Conservation (phyloP, 2,329 filamentous ascomycete species). For the Paecilomyces variotii region DNA sequence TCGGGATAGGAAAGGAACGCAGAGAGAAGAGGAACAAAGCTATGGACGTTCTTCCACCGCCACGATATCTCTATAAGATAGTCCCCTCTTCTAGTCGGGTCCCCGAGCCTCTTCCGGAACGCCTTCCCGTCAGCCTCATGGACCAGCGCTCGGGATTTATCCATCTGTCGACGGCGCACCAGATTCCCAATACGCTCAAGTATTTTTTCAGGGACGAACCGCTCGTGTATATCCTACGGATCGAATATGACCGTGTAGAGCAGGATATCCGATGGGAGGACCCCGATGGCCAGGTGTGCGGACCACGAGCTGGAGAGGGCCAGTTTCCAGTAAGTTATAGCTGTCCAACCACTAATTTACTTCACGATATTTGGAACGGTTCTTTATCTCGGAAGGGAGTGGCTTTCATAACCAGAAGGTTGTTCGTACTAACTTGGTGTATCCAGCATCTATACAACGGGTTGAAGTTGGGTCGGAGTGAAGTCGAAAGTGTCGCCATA, state of each 20-base stretch:
- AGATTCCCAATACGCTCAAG: constrained; percentile 31
- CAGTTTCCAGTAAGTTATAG: constrained; percentile 29
- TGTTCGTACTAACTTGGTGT: not conserved
- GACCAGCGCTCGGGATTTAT: constrained; percentile 30
- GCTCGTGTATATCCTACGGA: constrained; percentile 29
- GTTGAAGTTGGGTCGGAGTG: constrained; percentile 27
- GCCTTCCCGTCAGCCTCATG: constrained; percentile 28
- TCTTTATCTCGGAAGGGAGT: not conserved
- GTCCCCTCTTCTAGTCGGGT: constrained; percentile 27
- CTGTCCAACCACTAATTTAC: not conserved
- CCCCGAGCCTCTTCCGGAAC: constrained; percentile 27
- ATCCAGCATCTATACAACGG: constrained; percentile 31
- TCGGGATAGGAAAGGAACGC: not conserved
- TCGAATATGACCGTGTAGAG: constrained; percentile 22
- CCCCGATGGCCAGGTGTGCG: constrained; percentile 28
- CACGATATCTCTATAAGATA: constrained; percentile 32
- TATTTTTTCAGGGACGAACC: constrained; percentile 30
- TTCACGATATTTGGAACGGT: not conserved
- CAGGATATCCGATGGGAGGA: constrained; percentile 29
- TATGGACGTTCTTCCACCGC: constrained; percentile 16
- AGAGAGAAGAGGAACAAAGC: not conserved
- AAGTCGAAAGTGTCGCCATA: constrained; percentile 29
- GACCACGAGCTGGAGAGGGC: constrained; percentile 28
- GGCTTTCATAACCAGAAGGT: not conserved
- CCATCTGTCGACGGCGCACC: constrained; percentile 30